phyloP scores from a whole-genome alignment of 495 filamentous ascomycete species.

The Cenococcum geophilum region DNA sequence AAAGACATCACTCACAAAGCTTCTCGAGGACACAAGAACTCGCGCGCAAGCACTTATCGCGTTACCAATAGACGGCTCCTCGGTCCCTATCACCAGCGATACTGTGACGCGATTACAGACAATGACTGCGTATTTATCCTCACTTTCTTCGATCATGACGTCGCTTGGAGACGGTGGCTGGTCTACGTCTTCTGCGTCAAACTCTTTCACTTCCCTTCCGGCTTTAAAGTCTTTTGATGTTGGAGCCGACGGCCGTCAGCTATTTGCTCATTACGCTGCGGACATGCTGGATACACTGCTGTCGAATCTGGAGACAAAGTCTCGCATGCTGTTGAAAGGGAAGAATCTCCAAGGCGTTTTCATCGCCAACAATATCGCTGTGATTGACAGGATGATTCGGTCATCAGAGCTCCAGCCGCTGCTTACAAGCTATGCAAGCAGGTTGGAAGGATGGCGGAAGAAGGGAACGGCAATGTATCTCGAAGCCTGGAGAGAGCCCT shows the following conservation, averaged over 20 bases:
- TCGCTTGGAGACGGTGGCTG: constrained; percentile 92
- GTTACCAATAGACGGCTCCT: constrained; percentile 73
- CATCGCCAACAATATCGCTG: constrained; percentile 78
- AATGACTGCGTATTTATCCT: constrained; percentile 80
- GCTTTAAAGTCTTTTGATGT: constrained; percentile 76
- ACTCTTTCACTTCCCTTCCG: constrained; percentile 57
- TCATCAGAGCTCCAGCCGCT: constrained; percentile 71
- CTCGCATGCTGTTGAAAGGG: constrained; percentile 65
- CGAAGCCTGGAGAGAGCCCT: constrained; percentile 84
- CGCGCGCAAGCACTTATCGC: constrained; percentile 53
- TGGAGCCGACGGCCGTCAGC: constrained; percentile 77
- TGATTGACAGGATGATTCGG: constrained; percentile 79
- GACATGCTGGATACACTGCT: constrained; percentile 82
- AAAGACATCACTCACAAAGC: constrained; percentile 72
- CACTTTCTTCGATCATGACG: constrained; percentile 81
- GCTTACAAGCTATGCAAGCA: constrained; percentile 50
- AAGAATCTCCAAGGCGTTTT: constrained; percentile 81
- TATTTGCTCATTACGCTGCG: constrained; percentile 80
- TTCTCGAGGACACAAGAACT: constrained; percentile 80
- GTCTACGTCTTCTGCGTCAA: constrained; percentile 48
- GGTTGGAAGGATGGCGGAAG: constrained; percentile 80
- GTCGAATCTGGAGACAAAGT: constrained; percentile 67
- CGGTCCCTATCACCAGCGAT: constrained; percentile 71
- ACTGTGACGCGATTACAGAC: constrained; percentile 82
- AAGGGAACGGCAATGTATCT: constrained; percentile 75